Percentiles rank a stretch among this genome's conserved stretches.
Conservation (phyloP, 345 rosid genomes). For the Citrus unshiu region DNA sequence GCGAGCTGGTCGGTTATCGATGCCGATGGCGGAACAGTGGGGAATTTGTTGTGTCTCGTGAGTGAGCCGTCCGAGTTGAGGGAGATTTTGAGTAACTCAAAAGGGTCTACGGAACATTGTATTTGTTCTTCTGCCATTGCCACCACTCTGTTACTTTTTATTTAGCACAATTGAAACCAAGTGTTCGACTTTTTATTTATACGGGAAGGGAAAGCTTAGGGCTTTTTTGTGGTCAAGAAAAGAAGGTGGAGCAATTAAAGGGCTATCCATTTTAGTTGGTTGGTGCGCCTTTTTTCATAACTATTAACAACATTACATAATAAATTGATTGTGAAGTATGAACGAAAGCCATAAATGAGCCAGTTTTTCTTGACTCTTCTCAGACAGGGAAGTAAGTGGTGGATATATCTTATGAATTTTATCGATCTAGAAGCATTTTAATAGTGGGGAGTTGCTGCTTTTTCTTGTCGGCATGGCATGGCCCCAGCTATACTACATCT, state of each 20-base stretch:
- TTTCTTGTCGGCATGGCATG: too few relatives aligned
- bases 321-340: neutral
- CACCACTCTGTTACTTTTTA: neutral
- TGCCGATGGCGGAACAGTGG: slow-evolving; percentile 34
- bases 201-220: neutral
- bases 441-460: too few relatives aligned
- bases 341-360: neutral
- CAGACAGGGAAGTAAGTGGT: neutral
- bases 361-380: neutral
- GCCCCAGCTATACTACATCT: too few relatives aligned
- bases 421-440: neutral
- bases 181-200: neutral
- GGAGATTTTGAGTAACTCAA: slow-evolving; percentile 45
- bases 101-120: slow-evolving; percentile 39
- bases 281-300: neutral
- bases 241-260: too few relatives aligned
- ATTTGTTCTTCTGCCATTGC: neutral
- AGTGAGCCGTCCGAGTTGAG: slow-evolving; percentile 68
- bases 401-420: too few relatives aligned
- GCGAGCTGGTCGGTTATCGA: slow-evolving; percentile 20
- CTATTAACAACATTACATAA: too few relatives aligned
- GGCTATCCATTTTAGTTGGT: neutral
- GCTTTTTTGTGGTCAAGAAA: neutral
- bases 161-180: slow-evolving; percentile 3
- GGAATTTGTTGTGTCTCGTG: slow-evolving; percentile 39